These are phyloP conservation scores for Panus rudis DNA, from an alignment of 768 basidiomycete species.

Conservation along the genomic window DNA sequence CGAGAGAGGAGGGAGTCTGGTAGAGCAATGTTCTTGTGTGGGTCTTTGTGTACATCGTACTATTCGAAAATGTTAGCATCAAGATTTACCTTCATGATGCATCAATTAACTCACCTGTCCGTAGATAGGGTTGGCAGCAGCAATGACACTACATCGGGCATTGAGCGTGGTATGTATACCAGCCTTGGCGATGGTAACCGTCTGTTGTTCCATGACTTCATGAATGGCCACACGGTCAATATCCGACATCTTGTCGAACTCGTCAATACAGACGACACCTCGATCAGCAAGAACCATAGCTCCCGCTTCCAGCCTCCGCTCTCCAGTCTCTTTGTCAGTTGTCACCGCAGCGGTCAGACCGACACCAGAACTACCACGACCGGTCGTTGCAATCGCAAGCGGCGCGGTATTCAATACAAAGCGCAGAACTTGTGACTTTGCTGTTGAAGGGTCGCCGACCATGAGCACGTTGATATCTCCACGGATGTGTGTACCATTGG, in stretches of 20 bases:
- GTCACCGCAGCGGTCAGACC: slow-evolving; percentile 99
- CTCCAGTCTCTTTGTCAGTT: slow-evolving; percentile 96
- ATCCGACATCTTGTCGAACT: slow-evolving; percentile 99
- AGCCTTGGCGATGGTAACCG: slow-evolving; percentile 98
- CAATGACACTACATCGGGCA: slow-evolving; percentile 95
- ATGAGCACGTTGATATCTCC: slow-evolving; percentile 99
- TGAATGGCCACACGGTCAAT: slow-evolving; percentile 98
- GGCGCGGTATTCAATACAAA: slow-evolving; percentile 96
- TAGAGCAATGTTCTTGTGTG: slow-evolving; percentile 96
- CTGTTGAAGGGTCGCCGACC: slow-evolving; percentile 99
- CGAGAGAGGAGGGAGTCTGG: slow-evolving; percentile 97
- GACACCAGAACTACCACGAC: slow-evolving; percentile 96
- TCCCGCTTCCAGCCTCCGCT: slow-evolving; percentile 93
- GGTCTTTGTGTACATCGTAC: slow-evolving; percentile 99
- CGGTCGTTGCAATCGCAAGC: slow-evolving; percentile 96
- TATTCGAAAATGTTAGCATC: slow-evolving; percentile 27
- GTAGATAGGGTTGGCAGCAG: slow-evolving; percentile 98
- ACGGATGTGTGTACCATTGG: slow-evolving; percentile 97
- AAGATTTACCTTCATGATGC: slow-evolving; percentile 1
- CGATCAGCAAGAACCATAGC: slow-evolving; percentile 99
- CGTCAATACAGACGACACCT: slow-evolving; percentile 98
- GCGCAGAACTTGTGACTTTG: slow-evolving; percentile 92
- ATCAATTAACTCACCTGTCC: slow-evolving; percentile 59
- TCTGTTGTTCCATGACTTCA: slow-evolving; percentile 99
- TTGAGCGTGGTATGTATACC: slow-evolving; percentile 98